Base-by-base conservation (phyloP, 2,329 filamentous ascomycete species). In the Colletotrichum abscissum region DNA sequence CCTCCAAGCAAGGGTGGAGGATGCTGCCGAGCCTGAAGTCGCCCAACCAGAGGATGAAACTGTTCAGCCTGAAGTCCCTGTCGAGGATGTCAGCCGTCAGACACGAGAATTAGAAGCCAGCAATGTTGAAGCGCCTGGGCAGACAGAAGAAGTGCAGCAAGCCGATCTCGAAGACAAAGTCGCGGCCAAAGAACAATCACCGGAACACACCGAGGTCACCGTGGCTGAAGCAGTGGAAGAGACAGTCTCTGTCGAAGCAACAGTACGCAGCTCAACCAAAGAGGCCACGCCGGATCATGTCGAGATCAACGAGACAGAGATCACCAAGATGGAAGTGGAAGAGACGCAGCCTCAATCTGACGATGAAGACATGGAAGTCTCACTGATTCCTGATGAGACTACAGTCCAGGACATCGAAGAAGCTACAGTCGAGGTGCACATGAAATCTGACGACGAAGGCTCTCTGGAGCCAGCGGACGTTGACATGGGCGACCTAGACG, bases 401-500 rank as follows among this genome's bases (percentile, higher is more conserved):
- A 46, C 46, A 28, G 54, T 60, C 14, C 35, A 62, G 22, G 69
- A 49, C 54, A 46, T 60, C 55, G 69, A 58, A 22, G 55, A 64
- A 26, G 49, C 66, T 38, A 55, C 42, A 19, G 33, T 55, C 26
- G 59, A 69, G 59, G 66, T 70, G 28, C 55, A 69, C 16, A 22
- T 38, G 59, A 55, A 73, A 14, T 62, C 66, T 60, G 35, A 22
- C 33, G 35, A 64, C 5, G 60, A 60, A 14, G 56, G 59, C 33
- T 63, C 54, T 19, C 19, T 55, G 59, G 60, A 68, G 12, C 57
- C 55, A 38, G 49, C 64, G 24, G 74, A 75, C 38, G 52, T 74
- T 57, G 70, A 65, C 46, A 60, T 67, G 63, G 62, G 42, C 55
- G 73, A 75, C 33, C 55, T 54, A 30, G 74, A 75, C 22, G 59